Conservation (phyloP, 345 rosid species). For the Aurinia saxatilis region DNA sequence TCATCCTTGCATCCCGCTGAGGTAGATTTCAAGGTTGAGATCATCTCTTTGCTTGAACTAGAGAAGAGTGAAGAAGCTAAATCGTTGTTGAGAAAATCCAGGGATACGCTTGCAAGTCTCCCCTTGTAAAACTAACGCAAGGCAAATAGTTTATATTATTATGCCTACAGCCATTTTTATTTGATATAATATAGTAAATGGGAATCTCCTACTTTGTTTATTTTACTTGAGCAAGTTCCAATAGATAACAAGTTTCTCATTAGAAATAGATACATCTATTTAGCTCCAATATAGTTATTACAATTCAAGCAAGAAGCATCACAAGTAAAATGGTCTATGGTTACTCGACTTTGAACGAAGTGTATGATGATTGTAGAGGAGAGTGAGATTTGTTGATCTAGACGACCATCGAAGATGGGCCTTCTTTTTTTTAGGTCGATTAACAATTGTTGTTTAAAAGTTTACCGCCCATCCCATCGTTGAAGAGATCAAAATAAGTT, state of each 20-base stretch:
- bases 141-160: background rate
- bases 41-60: constrained; percentile 48
- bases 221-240: background rate
- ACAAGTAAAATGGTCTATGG: no score
- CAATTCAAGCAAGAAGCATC: no score
- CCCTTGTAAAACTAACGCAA: background rate
- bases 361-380: no score
- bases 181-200: background rate
- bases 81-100: constrained; percentile 54
- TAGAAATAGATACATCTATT: no score
- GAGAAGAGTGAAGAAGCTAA: constrained; percentile 80
- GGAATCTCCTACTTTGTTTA: background rate
- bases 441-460: no score
- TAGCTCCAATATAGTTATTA: no score
- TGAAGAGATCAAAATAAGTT: background rate
- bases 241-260: background rate
- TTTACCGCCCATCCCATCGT: no score
- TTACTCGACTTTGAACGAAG: no score
- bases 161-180: background rate
- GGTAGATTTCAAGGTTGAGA: constrained; percentile 40
- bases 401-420: no score
- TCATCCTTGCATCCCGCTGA: constrained; percentile 27
- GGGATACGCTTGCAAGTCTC: constrained; percentile 41
- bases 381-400: no score
- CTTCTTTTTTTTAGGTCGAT: no score